phyloP scores from a whole-genome alignment of 176 grass and related monocot genomes.

The Themeda triandra region DNA sequence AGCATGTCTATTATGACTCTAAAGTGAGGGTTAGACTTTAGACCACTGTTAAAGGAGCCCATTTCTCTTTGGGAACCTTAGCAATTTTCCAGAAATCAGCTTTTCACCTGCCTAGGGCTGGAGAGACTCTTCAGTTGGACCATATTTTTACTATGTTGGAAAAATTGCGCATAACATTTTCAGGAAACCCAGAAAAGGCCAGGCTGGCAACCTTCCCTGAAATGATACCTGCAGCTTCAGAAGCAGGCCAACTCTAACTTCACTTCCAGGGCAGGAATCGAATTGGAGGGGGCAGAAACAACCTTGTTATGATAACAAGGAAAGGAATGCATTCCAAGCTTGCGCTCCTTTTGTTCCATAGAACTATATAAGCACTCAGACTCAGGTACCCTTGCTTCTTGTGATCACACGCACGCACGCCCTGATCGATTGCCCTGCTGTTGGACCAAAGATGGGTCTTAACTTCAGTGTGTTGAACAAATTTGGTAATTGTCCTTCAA shows the following conservation, averaged over 20 bases:
- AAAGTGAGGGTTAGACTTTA: background rate
- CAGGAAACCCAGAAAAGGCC: background rate
- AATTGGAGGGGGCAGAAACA: slow-evolving; percentile 24
- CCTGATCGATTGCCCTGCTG: background rate
- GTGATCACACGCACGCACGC: background rate
- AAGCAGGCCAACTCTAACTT: slow-evolving; percentile 36
- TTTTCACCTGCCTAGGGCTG: background rate
- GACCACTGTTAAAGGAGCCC: background rate
- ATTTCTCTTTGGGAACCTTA: slow-evolving; percentile 10
- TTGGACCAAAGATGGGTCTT: slow-evolving; percentile 54
- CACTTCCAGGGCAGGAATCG: slow-evolving; percentile 39
- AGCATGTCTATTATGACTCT: slow-evolving; percentile 11
- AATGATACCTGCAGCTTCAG: slow-evolving; percentile 33
- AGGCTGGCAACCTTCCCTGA: background rate
- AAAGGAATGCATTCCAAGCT: slow-evolving; percentile 76
- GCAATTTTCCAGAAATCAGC: background rate
- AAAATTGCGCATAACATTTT: background rate
- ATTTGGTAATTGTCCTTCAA: slow-evolving; percentile 37
- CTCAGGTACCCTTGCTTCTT: background rate
- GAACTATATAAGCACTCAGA: slow-evolving; percentile 39
- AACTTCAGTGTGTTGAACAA: slow-evolving; percentile 44
- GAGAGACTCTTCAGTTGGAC: background rate
- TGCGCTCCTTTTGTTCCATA: slow-evolving; percentile 11
- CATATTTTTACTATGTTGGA: background rate
- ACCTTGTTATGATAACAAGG: slow-evolving; percentile 13